Base-by-base conservation (phyloP, 345 rosid genomes). In the Eucalyptus brandiana region DNA sequence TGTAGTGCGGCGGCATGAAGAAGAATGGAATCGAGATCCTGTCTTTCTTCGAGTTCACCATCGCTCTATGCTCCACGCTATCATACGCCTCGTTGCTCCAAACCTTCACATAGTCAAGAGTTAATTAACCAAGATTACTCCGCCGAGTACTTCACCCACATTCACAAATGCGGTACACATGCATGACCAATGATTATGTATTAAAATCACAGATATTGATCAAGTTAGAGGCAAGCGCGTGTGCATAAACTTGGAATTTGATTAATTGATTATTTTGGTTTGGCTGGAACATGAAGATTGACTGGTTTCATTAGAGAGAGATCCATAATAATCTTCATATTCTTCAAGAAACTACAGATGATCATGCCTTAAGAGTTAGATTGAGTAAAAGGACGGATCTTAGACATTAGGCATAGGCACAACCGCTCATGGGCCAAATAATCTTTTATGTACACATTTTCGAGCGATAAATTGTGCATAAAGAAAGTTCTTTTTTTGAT, bases 11-110 rank as follows among this genome's bases (percentile, higher is more conserved):
- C 6, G 96, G 97, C 89, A 90, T 91, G 87, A 96, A 94, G 95
- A 97, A 94, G 90, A 92, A 93, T 4, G 97, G 96, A 53, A 95
- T 89, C 4, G 97, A 96, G 89, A 91, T 94, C 89, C 97, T 94
- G 87, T 95, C 97, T 91, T 89, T 95, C 90, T 92, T 88, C 9
- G 96, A 80, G 89, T 97, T 96, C 91, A 93, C 96, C 60, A 92
- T 91, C 87, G 90, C 98, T 89, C 98, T 94, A 87, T 97, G 98
- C 93, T 97, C 99, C 88, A 94, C 96, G 91, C 97, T 97, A 93
- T 94, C 94, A 45, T 95, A 96, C 58, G 53, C 65, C 23, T 94
- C 97, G 86, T 97, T 96, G 92, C 93, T 95, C 98, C 98, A 97
- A 11, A 94, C 98, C 99, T 97, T 32, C 42, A 32, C 80, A 17